A percentile compares a stretch with the other conserved stretches of the same genome.
phyloP scores from a whole-genome alignment of 2,329 filamentous ascomycete species.

The Talaromyces sp. region DNA sequence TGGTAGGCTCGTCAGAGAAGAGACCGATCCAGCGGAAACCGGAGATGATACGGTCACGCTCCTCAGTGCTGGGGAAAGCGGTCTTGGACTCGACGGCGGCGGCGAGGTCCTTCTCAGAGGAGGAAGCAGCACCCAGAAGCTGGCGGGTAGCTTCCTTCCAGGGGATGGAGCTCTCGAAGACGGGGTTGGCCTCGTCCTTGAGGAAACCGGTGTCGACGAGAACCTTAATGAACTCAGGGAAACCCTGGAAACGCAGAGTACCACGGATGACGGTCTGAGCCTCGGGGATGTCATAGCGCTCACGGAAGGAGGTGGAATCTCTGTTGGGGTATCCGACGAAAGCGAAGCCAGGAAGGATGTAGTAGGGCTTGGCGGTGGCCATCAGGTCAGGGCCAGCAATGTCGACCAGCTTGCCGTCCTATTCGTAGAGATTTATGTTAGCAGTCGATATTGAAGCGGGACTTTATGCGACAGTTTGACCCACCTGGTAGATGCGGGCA shows the following conservation, averaged over 20 bases:
- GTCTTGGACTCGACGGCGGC: constrained; percentile 76
- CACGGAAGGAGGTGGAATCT: constrained; percentile 82
- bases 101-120: constrained; percentile 69
- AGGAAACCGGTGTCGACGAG: constrained; percentile 92
- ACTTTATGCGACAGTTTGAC: neutral
- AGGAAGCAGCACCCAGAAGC: constrained; percentile 70
- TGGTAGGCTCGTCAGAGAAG: constrained; percentile 70
- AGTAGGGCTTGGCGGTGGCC: constrained; percentile 84
- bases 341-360: constrained; percentile 80
- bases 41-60: constrained; percentile 69
- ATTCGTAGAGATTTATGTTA: constrained; percentile 11
- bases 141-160: constrained; percentile 87
- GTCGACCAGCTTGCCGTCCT: constrained; percentile 71
- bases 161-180: constrained; percentile 66
- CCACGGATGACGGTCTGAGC: constrained; percentile 83
- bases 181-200: constrained; percentile 66
- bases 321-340: constrained; percentile 94
- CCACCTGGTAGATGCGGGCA: constrained; percentile 72
- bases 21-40: constrained; percentile 72
- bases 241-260: constrained; percentile 83
- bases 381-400: constrained; percentile 71
- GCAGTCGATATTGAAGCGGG: neutral
- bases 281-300: constrained; percentile 91
- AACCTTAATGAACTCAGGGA: constrained; percentile 85
- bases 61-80: constrained; percentile 67